Percentiles rank a stretch among this genome's conserved stretches.
Conservation (phyloP, 768 basidiomycete genomes). For the Trametes punicea region DNA sequence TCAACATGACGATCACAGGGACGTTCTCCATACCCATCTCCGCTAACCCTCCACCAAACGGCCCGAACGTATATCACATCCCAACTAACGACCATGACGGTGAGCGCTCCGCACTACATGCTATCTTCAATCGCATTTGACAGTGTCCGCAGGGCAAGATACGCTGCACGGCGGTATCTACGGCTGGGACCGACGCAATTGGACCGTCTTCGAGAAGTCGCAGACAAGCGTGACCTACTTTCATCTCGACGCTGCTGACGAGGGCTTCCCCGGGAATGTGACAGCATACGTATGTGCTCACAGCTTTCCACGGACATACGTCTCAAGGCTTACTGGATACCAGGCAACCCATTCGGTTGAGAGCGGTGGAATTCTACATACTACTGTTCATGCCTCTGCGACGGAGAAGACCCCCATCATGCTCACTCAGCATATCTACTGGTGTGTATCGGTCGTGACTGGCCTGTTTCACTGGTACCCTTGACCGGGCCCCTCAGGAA, state of each 20-base stretch:
- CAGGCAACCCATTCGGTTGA: constrained; percentile 48
- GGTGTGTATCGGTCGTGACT: constrained; percentile 35
- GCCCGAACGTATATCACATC: constrained; percentile 46
- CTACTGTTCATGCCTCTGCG: constrained; percentile 43
- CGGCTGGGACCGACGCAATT: constrained; percentile 57
- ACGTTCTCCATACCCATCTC: constrained; percentile 54
- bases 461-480: too few species aligned
- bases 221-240: constrained; percentile 49
- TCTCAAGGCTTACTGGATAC: background rate
- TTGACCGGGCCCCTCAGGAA: constrained; percentile 34
- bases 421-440: constrained; percentile 55
- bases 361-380: constrained; percentile 42
- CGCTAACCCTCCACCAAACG: constrained; percentile 40
- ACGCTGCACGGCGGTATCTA: constrained; percentile 54
- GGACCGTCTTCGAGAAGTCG: constrained; percentile 44
- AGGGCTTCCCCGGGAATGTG: constrained; percentile 39
- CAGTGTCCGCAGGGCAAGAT: constrained; percentile 31
- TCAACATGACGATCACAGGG: constrained; percentile 28
- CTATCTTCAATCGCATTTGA: constrained; percentile 1
- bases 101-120: constrained; percentile 28
- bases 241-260: constrained; percentile 48
- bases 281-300: constrained; percentile 7
- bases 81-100: constrained; percentile 50
- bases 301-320: background rate
- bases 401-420: constrained; percentile 54